A percentile compares a stretch with the other conserved stretches of the same genome.
These are phyloP conservation scores for Poa annua DNA, from an alignment of 176 grass and related monocot genomes.

Conservation along the genomic window DNA sequence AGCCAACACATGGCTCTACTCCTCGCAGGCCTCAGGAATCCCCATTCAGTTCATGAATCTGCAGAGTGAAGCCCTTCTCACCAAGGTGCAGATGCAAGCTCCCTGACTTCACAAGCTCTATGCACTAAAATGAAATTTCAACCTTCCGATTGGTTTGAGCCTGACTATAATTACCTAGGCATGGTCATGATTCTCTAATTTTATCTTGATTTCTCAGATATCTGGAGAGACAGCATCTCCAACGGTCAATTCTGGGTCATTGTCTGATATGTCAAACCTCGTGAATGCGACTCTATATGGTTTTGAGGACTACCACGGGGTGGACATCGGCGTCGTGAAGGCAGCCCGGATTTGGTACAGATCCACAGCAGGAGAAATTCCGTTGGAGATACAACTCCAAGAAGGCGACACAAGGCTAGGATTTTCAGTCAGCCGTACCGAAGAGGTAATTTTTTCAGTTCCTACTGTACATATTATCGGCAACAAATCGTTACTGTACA, in stretches of 20 bases:
- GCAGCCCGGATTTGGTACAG: conserved; percentile 78
- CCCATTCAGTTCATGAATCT: conserved; percentile 67
- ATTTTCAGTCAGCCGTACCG: conserved; percentile 72
- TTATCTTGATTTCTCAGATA: conserved; percentile 53
- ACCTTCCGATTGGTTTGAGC: background rate
- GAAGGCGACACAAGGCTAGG: conserved; percentile 74
- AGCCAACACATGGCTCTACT: conserved; percentile 69
- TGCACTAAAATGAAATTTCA: conserved; percentile 12
- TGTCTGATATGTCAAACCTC: conserved; percentile 65
- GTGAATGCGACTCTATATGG: conserved; percentile 74
- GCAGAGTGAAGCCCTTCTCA: conserved; percentile 81
- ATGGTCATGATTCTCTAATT: background rate
- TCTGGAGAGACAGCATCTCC: conserved; percentile 74
- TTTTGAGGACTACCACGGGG: conserved; percentile 84
- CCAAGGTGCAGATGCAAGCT: conserved; percentile 57
- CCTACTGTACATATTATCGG: background rate
- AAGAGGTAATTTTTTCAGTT: conserved; percentile 59
- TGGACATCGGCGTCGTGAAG: conserved; percentile 85
- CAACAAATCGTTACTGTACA: background rate
- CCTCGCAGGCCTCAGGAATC: conserved; percentile 54
- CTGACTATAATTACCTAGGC: background rate
- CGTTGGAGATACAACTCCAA: conserved; percentile 64
- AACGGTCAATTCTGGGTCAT: conserved; percentile 68
- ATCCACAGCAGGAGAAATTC: conserved; percentile 59
- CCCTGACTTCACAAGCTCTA: background rate